Evolutionary conservation across 1,284 basidiomycete genomes (phyloP).

Genomic region (Fomitiporia mediterranea): DNA sequence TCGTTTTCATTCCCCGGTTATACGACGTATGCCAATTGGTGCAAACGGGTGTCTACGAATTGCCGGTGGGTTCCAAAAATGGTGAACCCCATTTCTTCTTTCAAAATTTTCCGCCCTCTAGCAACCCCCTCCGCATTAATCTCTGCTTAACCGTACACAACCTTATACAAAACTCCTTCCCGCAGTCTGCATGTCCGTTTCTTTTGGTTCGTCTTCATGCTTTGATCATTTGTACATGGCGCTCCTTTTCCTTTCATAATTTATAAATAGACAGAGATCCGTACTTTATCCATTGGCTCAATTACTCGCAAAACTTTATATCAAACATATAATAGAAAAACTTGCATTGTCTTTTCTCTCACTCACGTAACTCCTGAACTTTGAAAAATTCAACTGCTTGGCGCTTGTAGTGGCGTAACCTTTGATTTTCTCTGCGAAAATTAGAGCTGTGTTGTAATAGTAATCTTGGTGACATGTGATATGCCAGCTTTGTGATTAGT

Average conservation of each 20-base stretch:
- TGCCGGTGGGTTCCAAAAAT: not conserved
- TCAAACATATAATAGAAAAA: not conserved
- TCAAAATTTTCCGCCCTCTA: not conserved
- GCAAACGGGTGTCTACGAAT: conserved; percentile 6
- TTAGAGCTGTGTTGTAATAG: too few relatives aligned
- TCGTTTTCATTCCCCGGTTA: not conserved
- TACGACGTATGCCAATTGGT: not conserved
- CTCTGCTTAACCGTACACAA: too few relatives aligned
- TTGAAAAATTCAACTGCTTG: too few relatives aligned
- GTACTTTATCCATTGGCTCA: not conserved
- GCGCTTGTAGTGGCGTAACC: too few relatives aligned
- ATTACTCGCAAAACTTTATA: not conserved
- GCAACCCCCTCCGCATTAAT: not conserved
- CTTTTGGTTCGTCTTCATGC: too few relatives aligned
- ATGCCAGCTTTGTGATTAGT: too few relatives aligned
- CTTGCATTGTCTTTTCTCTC: not conserved
- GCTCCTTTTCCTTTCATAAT: not conserved
- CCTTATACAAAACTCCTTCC: too few relatives aligned
- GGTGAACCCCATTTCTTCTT: not conserved
- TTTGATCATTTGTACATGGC: too few relatives aligned
- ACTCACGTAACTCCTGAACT: conserved; percentile 1
- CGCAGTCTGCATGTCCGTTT: too few relatives aligned
- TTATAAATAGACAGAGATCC: not conserved
- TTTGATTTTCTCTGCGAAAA: too few relatives aligned
- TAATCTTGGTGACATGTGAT: too few relatives aligned